Percentiles rank a stretch among this genome's conserved stretches.
These are phyloP conservation scores for Staphylotrichum tortipilum DNA, from an alignment of 495 filamentous ascomycete genomes.

Conservation along the genomic window DNA sequence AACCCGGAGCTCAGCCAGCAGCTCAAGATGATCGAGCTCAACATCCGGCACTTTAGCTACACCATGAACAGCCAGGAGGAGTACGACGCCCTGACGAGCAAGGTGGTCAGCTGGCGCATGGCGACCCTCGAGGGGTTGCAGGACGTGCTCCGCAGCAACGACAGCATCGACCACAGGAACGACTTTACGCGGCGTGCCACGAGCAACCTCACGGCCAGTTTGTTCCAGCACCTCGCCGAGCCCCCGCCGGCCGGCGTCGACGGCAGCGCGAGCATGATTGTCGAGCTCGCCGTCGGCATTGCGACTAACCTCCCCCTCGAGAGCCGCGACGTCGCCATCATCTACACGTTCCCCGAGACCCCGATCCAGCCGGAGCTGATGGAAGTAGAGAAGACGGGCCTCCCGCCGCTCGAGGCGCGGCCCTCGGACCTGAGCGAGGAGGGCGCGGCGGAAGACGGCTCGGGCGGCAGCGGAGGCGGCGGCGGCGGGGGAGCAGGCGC, in stretches of 20 bases:
- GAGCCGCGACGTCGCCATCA: conserved; percentile 80
- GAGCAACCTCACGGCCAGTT: conserved; percentile 56
- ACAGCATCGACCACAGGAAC: conserved; percentile 53
- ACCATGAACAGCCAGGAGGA: conserved; percentile 71
- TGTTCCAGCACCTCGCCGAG: conserved; percentile 66
- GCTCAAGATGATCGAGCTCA: conserved; percentile 81
- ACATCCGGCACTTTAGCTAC: conserved; percentile 68
- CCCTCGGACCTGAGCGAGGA: conserved; percentile 39
- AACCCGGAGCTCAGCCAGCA: conserved; percentile 65
- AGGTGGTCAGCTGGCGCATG: conserved; percentile 87
- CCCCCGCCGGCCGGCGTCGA: conserved; percentile 69
- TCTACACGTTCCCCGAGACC: conserved; percentile 70
- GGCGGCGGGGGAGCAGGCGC: conserved; percentile 11
- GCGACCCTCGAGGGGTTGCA: conserved; percentile 87
- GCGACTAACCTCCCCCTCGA: conserved; percentile 81
- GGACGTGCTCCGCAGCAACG: conserved; percentile 55
- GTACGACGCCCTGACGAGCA: conserved; percentile 76
- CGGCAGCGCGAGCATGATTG: conserved; percentile 76
- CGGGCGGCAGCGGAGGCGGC: no score
- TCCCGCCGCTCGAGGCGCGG: conserved; percentile 59
- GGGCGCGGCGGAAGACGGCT: not conserved
- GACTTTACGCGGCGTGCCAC: conserved; percentile 61
- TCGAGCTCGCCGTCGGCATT: conserved; percentile 84
- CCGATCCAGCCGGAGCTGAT: conserved; percentile 60
- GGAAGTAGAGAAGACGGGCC: conserved; percentile 66